Base-by-base conservation (phyloP, 805 yeast species). In the Jamesozyma lodderae region DNA sequence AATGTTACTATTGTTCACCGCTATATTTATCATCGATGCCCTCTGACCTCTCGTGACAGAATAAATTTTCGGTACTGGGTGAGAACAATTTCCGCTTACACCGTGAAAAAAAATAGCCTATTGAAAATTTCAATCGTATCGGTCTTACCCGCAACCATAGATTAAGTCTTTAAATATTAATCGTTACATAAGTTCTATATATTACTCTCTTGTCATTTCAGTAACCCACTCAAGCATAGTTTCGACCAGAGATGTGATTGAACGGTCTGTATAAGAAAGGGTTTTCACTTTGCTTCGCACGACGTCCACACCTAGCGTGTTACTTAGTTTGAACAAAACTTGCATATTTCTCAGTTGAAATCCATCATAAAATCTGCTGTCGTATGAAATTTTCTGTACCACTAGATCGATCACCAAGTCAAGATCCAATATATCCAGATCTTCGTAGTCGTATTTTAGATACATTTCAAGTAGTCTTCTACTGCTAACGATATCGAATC, bases 401-500 rank as follows among this genome's bases (percentile, higher is more conserved):
- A 77, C 49, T 3, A 69, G 41, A 21, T 63, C 64, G 11, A 74
- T 46, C 8, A 73, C 47, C 23, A 59, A 57, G 33, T 71, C 75
- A 37, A 57, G 38, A 17, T 51, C 49, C 17, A 60, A 26, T 14
- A 27, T 33, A 18, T 32, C 31, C 8, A 11, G 9, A 19, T 29
- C 28, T 13, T 28, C 28, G 5, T 54, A 28, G 17, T 40, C 40
- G 6, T 23, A 19, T 9, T 33, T 20, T 46, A 64, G 35, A 32
- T 46, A 63, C 8, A 76, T 60, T 17, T 68, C 62, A 20, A 81
- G 59, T 14, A 81, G 48, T 38, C 64, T 65, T 13, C 63, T 56
- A 6, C 80, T 70, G 14, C 79, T 75, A 41, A 79, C 73, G 20
- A 74, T 69, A 48, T 79, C 81, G 52, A 79, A 78, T n/a, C 75